Evolutionary conservation across 306 rosid genomes (phyloP), one percentile per base, ranked within the genome.

Genomic region (Castanea mollissima): DNA sequence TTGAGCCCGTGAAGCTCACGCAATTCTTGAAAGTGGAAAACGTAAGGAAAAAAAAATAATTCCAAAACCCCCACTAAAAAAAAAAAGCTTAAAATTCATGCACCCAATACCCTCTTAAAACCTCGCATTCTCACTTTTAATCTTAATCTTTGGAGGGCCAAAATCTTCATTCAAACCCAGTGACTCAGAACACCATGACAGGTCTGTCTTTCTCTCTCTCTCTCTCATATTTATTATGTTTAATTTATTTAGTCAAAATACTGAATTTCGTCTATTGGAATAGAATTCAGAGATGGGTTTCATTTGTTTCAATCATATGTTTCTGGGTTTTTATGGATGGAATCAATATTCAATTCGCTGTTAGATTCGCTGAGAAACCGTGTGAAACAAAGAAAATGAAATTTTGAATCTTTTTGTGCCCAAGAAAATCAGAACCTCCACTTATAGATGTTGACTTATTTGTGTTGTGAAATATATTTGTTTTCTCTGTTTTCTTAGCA

Each of bases 171-270:
- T 62, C n/a, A 62, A 31, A 0, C 21, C 41, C 46, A 1, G 46
- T 16, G 21, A 64, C 23, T 64, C 70, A 2, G 32, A 16, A 18
- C 46, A 64, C 70, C 70, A 74, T 74, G 82, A 5, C 82, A 82
- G 85, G 85, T 82, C 70, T 29, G 11, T 77, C 73, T 77, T 3
- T 63, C 78, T 64, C 15, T 20, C n/a, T 57, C 55, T 21, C 32
- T 78, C n/a, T 57, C 4, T 59, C 31, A 3, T 49, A 49, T 49
- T 49, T 49, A 12, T 63, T 52, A 20, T 52, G 27, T 34, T 32
- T 13, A 1, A 16, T 31, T 5, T 29, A 29, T 64, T 16, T 4
- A 32, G 7, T 35, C 18, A 31, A 2, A n/a, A 6, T 59, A n/a
- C 31, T 35, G 11, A 12, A 13, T 78, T 60, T 13, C 2, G 2